Base-by-base conservation (phyloP, 768 basidiomycete genomes). In the Panellus pusillus region DNA sequence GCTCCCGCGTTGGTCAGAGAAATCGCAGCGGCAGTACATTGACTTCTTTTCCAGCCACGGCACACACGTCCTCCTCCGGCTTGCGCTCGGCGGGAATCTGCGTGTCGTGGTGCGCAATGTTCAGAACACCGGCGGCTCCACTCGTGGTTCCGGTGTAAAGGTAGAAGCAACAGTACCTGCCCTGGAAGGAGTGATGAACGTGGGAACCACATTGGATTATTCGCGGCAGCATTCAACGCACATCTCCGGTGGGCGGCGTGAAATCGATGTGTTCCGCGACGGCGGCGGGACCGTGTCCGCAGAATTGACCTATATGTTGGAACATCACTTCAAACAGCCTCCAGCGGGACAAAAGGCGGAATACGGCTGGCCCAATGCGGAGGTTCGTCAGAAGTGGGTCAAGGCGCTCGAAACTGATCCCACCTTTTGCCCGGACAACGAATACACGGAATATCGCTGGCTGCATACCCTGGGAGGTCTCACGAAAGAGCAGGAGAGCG, bases 21-120 rank as follows among this genome's bases (percentile, higher is more conserved):
- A 19, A 11, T 32, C 47, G 4, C 41, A 42, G 27, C 27, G 17
- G 13, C 17, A 32, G n/a, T 50, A 50, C 31, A 17, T 18, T 18
- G 29, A 50, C 8, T 50, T 50, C 40, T 50, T 38, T 41, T 13
- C 29, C 72, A n/a, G 28, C 11, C 24, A 48, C 14, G 47, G 47
- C n/a, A 48, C 47, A 24, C 37, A 48, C 17, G 47, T 48, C 27
- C 37, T 40, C 9, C 12, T 27, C 11, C 15, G 20, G 17, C 20
- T 48, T 4, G 47, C 47, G 39, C 17, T 48, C 4, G 47, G 47
- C n/a, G 47, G 47, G 2, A 19, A 19, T 47, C 32, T 47, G 13
- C 35, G 45, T 18, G 29, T 47, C 17, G 44, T 45, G 18, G 19
- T 31, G 27, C 15, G 13, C 9, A 9, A 45, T 35, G 24, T 24